Evolutionary conservation across 805 yeast species (phyloP).

Genomic region (Yamadazyma sp.): DNA sequence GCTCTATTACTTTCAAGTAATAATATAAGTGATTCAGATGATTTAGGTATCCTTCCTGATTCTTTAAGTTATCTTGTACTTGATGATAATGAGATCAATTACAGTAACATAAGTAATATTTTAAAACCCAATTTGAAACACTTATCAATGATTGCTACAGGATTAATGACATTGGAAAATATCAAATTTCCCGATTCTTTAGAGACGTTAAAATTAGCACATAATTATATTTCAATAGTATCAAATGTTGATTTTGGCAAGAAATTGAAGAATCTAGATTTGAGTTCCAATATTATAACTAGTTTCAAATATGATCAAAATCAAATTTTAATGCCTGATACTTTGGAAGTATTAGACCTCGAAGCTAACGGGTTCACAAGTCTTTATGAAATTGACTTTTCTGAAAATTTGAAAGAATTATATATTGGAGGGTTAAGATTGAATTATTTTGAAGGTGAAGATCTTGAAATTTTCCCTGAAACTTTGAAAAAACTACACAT

Average conservation of each 20-base stretch:
- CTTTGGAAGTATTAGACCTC: background rate
- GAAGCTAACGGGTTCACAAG: constrained; percentile 1
- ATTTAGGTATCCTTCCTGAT: constrained; percentile 18
- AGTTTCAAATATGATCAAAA: constrained; percentile 3
- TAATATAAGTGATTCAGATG: constrained; percentile 21
- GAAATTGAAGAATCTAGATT: constrained; percentile 11
- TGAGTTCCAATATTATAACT: constrained; percentile 15
- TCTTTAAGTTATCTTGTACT: constrained; percentile 13
- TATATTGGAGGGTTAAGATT: constrained; percentile 1
- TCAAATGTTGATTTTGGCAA: constrained; percentile 14
- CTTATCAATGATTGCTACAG: constrained; percentile 19
- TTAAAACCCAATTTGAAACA: constrained; percentile 15
- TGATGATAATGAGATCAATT: constrained; percentile 21
- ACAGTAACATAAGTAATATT: constrained; percentile 15
- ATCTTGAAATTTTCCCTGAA: constrained; percentile 3
- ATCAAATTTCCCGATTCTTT: constrained; percentile 16
- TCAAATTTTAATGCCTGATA: background rate
- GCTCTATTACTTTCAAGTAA: constrained; percentile 16
- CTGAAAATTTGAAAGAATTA: constrained; percentile 2
- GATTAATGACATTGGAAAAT: constrained; percentile 15
- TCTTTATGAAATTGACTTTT: constrained; percentile 1
- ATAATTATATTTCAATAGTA: constrained; percentile 16
- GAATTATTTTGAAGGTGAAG: constrained; percentile 1
- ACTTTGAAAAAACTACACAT: constrained; percentile 1
- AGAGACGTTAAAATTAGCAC: constrained; percentile 12